phyloP scores from a whole-genome alignment of 139 green algal genomes.

The Nannochloris sp. region DNA sequence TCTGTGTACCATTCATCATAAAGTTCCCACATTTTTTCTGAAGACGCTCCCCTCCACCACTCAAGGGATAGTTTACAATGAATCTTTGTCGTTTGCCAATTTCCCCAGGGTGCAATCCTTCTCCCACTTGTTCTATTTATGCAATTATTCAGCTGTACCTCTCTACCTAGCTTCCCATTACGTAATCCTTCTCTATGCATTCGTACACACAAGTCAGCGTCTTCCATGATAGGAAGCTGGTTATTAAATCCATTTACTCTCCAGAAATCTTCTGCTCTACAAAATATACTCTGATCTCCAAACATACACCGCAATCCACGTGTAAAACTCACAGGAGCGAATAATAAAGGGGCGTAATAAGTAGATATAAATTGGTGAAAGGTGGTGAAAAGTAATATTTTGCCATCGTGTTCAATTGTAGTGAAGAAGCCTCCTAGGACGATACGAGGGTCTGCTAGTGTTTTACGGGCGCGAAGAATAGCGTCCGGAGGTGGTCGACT shows the following conservation, averaged over 20 bases:
- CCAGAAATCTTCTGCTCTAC: slow-evolving; percentile 44
- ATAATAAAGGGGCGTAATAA: slow-evolving; percentile 46
- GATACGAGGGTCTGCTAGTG: slow-evolving; percentile 11
- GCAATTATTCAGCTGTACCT: slow-evolving; percentile 29
- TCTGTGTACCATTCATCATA: slow-evolving; percentile 60
- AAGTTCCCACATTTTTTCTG: slow-evolving; percentile 37
- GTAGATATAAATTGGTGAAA: slow-evolving; percentile 53
- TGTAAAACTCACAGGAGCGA: slow-evolving; percentile 42
- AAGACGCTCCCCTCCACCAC: slow-evolving; percentile 40
- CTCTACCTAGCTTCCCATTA: not conserved
- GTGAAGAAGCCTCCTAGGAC: slow-evolving; percentile 56
- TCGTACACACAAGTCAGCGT: slow-evolving; percentile 61
- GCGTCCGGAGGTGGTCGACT: slow-evolving; percentile 19
- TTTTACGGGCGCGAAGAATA: slow-evolving; percentile 23
- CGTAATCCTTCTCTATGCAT: slow-evolving; percentile 34
- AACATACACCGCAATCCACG: slow-evolving; percentile 26
- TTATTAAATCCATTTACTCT: slow-evolving; percentile 47
- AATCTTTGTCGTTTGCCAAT: slow-evolving; percentile 37
- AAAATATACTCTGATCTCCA: slow-evolving; percentile 68
- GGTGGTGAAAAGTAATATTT: slow-evolving; percentile 38
- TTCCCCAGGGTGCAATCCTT: slow-evolving; percentile 50
- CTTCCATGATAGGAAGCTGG: slow-evolving; percentile 68
- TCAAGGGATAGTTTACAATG: slow-evolving; percentile 37
- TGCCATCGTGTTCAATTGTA: slow-evolving; percentile 8
- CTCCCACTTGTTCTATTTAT: slow-evolving; percentile 49